Evolutionary conservation across 2,329 filamentous ascomycete species (phyloP), one percentile per base, ranked within the genome.

Genomic region (Uncinocarpus reesii): DNA sequence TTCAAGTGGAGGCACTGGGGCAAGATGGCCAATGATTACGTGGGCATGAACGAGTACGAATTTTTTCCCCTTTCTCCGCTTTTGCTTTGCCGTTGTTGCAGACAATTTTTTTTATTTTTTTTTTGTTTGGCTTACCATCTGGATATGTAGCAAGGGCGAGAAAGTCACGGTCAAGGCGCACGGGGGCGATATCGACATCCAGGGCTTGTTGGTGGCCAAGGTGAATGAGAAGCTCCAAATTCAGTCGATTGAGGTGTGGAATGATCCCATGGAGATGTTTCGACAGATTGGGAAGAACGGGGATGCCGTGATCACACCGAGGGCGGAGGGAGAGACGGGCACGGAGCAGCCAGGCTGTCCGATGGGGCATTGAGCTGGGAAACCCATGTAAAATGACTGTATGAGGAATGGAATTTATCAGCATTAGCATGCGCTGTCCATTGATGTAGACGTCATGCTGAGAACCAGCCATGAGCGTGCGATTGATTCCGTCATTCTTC

Each of bases 1-100:
- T 82, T 83, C 61, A 72, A 76, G 55, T 84, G 80, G 80, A 69
- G 80, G 4, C 81, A 84, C 60, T 84, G 80, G 80, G 80, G 80
- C 0, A 62, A 67, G 3, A 83, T 84, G 76, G 77, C 76, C 66
- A 76, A 75, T 52, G 80, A 83, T 58, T 84, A 84, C 60, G 73
- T 78, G 1, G 79, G 78, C 1, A 70, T 76, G 47, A 81, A 83
- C 53, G 71, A 78, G 79, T 81, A 61, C 55, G 75, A 70, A 24
- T 3, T 10, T 15, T 26, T 7, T 46, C 26, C 26, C 26, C 16
- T 13, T 46, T n/a, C 20, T 37, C 28, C n/a, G 6, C 28, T 21
- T n/a, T 5, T 21, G 26, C 38, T 42, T 15, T 16, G 26, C 38
- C n/a, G 10, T 26, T n/a, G 6, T 26, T 24, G 6, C 15, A 8